phyloP scores from a whole-genome alignment of 208 protist species.

The Acanthamoeba lenticulata region DNA sequence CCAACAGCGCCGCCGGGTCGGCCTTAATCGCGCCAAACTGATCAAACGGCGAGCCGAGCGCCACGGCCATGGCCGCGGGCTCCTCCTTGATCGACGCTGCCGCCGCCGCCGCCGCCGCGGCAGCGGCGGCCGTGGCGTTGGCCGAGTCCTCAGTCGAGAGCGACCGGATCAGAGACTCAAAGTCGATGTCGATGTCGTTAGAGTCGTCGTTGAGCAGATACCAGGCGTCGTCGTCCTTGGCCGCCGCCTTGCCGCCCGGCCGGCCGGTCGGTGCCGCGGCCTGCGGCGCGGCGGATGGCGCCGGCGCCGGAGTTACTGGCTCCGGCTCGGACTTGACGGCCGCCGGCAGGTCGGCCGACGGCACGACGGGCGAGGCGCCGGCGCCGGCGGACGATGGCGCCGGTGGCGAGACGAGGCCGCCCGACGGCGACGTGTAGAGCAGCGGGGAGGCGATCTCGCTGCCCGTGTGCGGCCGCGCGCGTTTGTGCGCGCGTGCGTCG shows the following conservation, averaged over 20 bases:
- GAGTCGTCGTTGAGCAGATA: conserved; percentile 7
- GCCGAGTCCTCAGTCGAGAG: background rate
- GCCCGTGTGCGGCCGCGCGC: no score
- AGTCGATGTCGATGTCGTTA: conserved; percentile 20
- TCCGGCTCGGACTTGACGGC: background rate
- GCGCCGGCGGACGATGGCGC: no score
- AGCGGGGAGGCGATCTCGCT: no score
- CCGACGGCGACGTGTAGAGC: background rate
- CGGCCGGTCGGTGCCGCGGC: background rate
- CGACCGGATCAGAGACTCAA: background rate
- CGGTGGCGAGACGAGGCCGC: background rate
- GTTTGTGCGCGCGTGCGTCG: background rate
- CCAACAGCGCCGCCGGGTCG: no score
- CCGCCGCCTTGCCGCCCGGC: background rate
- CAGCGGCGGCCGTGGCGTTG: background rate
- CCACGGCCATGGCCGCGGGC: background rate
- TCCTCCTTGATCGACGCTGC: background rate
- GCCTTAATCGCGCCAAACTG: no score
- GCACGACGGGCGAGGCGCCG: background rate
- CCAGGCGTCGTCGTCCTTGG: background rate
- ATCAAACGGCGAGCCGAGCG: no score
- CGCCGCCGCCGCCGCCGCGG: no score
- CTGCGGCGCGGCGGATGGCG: background rate
- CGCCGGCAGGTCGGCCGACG: background rate
- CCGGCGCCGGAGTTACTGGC: background rate